A percentile compares a stretch with the other conserved stretches of the same genome.
phyloP scores from a whole-genome alignment of 192 early-diverging fungal species.

The Gryganskiella cystojenkinii region DNA sequence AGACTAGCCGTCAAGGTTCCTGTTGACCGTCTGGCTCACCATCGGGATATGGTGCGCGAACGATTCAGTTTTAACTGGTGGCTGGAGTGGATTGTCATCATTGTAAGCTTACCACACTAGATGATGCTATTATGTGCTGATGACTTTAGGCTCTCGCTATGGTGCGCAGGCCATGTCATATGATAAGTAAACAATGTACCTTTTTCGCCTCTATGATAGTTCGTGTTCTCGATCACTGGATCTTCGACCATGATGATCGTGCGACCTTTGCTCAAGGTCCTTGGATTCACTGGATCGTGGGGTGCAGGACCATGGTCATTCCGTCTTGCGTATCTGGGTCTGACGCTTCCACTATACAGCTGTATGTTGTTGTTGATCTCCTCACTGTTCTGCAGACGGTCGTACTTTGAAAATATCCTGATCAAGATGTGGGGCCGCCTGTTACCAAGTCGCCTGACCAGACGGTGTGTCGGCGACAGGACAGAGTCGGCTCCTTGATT shows the following conservation, averaged over 20 bases:
- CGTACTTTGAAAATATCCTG: slow-evolving; percentile 34
- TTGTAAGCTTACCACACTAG: slow-evolving; percentile 19
- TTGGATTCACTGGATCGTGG: slow-evolving; percentile 24
- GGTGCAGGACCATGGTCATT: slow-evolving; percentile 40
- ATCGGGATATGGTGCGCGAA: slow-evolving; percentile 41
- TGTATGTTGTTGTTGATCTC: slow-evolving; percentile 41
- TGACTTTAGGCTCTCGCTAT: too few relatives aligned
- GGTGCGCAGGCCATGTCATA: too few relatives aligned
- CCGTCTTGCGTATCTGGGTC: slow-evolving; percentile 34
- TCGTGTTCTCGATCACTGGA: slow-evolving; percentile 47
- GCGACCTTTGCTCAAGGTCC: slow-evolving; percentile 28
- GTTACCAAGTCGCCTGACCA: slow-evolving; percentile 9
- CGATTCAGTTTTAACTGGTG: slow-evolving; percentile 49
- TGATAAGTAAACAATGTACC: too few relatives aligned
- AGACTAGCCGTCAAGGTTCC: too few relatives aligned
- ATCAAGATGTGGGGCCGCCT: slow-evolving; percentile 44
- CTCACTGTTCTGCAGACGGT: slow-evolving; percentile 37
- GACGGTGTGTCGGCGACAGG: background rate
- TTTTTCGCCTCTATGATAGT: too few relatives aligned
- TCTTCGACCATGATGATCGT: slow-evolving; percentile 47
- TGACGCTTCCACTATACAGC: slow-evolving; percentile 42
- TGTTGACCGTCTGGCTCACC: slow-evolving; percentile 31
- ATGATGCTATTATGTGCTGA: too few relatives aligned
- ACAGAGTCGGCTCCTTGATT: background rate
- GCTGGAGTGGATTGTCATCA: slow-evolving; percentile 47